Base-by-base conservation (phyloP, 2,329 filamentous ascomycete genomes). In the Cladophialophora immunda region DNA sequence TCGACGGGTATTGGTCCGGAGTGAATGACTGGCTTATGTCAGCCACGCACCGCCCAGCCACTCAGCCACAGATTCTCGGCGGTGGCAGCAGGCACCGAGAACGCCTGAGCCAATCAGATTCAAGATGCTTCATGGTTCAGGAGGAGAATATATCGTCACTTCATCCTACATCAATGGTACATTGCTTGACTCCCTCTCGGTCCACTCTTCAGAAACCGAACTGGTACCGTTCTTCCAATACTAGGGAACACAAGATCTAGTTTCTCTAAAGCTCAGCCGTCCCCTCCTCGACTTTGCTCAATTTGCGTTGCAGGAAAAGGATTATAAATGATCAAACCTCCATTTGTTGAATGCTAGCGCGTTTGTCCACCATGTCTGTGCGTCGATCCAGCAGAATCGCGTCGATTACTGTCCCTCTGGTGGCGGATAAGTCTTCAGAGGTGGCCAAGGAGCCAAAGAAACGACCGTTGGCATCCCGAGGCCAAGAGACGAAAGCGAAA, bases 331-430 rank as follows among this genome's bases (percentile, higher is more conserved):
- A 8, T 13, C 55, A 22, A 19, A 58, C 22, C 56, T 52, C 41
- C 27, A 27, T 9, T 41, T n/a, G 27, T 59, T 62, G 69, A 66
- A 69, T 71, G 67, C 56, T 71, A 27, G 53, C 47, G 9, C 56
- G 50, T 19, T 58, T 55, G 4, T 36, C 56, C 13, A 61, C 25
- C 47, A 71, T 71, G 70, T 68, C 68, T 47, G n/a, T 70, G 6
- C 70, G 70, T 53, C 64, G 70, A 58, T 71, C 70, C 32, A 62
- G n/a, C 45, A 68, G 70, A 53, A 64, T 69, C 25, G 54, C 68
- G 5, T 62, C 67, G 11, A 41, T 53, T 13, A 15, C 47, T 15
- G 22, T 58, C 11, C 17, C 56, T 22, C 6, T 55, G 25, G 34
- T 22, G 22, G 13, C 45, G 54, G 58, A 65, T 30, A 36, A 25